Conservation (phyloP, 2,329 filamentous ascomycete genomes). For the Cryphonectria parasitica region DNA sequence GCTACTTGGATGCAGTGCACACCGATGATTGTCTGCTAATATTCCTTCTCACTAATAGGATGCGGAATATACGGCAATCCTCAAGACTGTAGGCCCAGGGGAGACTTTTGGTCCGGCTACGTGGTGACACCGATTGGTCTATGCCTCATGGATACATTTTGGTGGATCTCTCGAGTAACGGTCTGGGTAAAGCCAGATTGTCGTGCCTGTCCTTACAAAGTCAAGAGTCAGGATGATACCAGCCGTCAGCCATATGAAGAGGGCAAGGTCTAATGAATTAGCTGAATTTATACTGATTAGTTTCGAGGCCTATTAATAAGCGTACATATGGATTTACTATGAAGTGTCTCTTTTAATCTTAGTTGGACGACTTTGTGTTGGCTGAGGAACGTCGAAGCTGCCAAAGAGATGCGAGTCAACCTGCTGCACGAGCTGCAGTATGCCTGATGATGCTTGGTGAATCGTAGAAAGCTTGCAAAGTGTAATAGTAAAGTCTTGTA, state of each 20-base stretch:
- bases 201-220: neutral
- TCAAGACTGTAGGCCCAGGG: constrained; percentile 38
- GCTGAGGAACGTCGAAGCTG: no score
- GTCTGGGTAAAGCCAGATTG: neutral
- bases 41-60: neutral
- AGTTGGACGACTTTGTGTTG: no score
- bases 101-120: constrained; percentile 43
- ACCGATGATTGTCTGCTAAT: neutral
- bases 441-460: no score
- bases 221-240: neutral
- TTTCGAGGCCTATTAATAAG: neutral
- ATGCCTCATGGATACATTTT: neutral
- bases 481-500: no score
- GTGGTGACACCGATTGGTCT: constrained; percentile 35
- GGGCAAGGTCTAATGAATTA: neutral
- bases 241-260: neutral
- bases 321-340: no score
- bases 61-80: neutral
- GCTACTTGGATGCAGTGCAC: neutral
- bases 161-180: neutral
- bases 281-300: neutral
- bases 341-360: no score
- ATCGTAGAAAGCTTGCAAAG: no score
- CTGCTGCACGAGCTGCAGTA: no score
- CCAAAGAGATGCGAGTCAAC: no score